Conservation (phyloP, 2,329 filamentous ascomycete genomes). For the Sporothrix inflata region DNA sequence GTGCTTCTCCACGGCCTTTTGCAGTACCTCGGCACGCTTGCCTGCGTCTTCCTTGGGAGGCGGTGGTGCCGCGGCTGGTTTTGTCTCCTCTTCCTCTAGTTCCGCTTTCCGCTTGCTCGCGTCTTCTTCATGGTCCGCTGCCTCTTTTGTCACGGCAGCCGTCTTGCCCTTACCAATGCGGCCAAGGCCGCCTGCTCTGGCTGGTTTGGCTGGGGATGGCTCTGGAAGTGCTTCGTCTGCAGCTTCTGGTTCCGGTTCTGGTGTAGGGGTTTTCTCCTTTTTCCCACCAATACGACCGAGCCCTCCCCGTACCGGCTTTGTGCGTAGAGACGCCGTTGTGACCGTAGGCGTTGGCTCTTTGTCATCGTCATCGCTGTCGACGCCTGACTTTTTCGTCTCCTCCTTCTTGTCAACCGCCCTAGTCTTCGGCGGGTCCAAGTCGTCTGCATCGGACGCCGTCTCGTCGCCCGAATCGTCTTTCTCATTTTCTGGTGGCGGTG, state of each 20-base stretch:
- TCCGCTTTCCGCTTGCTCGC: conserved; percentile 11
- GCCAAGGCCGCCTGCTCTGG: background rate
- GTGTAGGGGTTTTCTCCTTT: background rate
- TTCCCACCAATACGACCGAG: conserved; percentile 49
- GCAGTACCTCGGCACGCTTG: conserved; percentile 55
- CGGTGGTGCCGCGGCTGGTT: conserved; percentile 40
- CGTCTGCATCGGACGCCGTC: conserved; percentile 51
- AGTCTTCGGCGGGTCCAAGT: conserved; percentile 33
- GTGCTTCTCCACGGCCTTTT: conserved; percentile 54
- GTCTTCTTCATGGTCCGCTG: conserved; percentile 29
- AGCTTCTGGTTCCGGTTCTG: background rate
- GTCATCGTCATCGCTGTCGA: conserved; percentile 9
- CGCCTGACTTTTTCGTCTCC: conserved; percentile 32
- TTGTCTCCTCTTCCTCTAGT: background rate
- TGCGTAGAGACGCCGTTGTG: background rate
- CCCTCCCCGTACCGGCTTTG: conserved; percentile 36
- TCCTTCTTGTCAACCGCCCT: background rate
- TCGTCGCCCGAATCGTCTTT: conserved; percentile 35
- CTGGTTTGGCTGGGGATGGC: background rate
- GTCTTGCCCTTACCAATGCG: background rate
- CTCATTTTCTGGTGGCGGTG: conserved; percentile 40
- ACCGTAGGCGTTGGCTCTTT: background rate
- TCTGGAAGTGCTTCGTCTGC: background rate
- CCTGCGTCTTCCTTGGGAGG: conserved; percentile 46
- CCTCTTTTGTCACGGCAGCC: background rate